phyloP scores from a whole-genome alignment of 805 yeast species.

The Zygosaccharomyces rouxii region DNA sequence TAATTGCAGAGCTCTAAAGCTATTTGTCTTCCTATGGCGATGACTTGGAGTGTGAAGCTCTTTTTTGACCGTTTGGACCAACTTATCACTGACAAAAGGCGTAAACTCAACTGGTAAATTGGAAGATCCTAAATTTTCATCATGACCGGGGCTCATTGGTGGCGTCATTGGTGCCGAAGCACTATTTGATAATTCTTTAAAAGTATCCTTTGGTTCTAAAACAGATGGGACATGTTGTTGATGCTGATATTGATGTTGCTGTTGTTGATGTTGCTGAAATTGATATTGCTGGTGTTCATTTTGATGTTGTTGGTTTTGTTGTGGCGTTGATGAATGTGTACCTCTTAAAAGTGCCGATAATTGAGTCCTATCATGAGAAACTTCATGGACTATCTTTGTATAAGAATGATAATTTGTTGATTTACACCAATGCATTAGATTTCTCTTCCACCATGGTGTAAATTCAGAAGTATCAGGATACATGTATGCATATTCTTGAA shows the following conservation, averaged over 20 bases:
- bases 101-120: conserved; percentile 17
- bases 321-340: conserved; percentile 1
- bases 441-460: conserved; percentile 33
- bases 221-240: conserved; percentile 24
- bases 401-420: conserved; percentile 32
- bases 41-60: conserved; percentile 6
- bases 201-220: conserved; percentile 29
- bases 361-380: conserved; percentile 16
- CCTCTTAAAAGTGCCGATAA: conserved; percentile 8
- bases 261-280: background rate
- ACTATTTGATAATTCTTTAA: conserved; percentile 16
- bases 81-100: conserved; percentile 27
- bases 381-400: conserved; percentile 23
- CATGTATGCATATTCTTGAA: conserved; percentile 30
- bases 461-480: conserved; percentile 36
- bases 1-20: conserved; percentile 35
- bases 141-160: conserved; percentile 27
- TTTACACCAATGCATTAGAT: conserved; percentile 33
- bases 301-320: too few relatives aligned
- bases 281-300: background rate
- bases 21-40: conserved; percentile 34
- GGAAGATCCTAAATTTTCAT: background rate
- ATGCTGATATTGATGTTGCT: background rate
- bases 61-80: conserved; percentile 31
- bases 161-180: conserved; percentile 31